Evolutionary conservation across 768 basidiomycete species (phyloP).

Genomic region (Serpula lacrymans): DNA sequence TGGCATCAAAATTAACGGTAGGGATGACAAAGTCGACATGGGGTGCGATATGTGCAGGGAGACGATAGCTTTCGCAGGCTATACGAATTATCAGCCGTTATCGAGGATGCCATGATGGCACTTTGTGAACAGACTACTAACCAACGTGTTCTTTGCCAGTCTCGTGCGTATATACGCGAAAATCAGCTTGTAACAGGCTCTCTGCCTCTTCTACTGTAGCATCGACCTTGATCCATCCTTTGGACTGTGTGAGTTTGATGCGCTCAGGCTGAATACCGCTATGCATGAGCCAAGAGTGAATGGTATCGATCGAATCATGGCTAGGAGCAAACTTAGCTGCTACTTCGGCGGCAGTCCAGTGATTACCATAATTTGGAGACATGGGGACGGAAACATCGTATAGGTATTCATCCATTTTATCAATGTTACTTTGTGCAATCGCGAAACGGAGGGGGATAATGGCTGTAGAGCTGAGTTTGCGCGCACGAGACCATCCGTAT

Average conservation of each 20-base stretch:
- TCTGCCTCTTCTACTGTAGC: slow-evolving; percentile 30
- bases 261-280: slow-evolving; percentile 22
- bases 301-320: slow-evolving; percentile 20
- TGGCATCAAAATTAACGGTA: slow-evolving; percentile 28
- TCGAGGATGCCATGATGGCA: not conserved
- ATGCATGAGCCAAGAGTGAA: slow-evolving; percentile 28
- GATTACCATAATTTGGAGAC: slow-evolving; percentile 31
- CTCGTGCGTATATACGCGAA: slow-evolving; percentile 28
- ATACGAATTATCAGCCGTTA: slow-evolving; percentile 1
- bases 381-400: slow-evolving; percentile 32
- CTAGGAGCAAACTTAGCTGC: slow-evolving; percentile 28
- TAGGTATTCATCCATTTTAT: slow-evolving; percentile 25
- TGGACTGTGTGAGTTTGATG: slow-evolving; percentile 17
- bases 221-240: slow-evolving; percentile 30
- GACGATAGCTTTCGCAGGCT: slow-evolving; percentile 28
- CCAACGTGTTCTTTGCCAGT: slow-evolving; percentile 27
- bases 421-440: slow-evolving; percentile 33
- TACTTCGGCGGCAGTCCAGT: slow-evolving; percentile 30
- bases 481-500: slow-evolving; percentile 32
- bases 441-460: slow-evolving; percentile 31
- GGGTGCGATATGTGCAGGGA: slow-evolving; percentile 24
- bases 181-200: slow-evolving; percentile 26
- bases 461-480: slow-evolving; percentile 28
- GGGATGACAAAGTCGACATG: slow-evolving; percentile 35
- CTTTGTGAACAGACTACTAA: slow-evolving; percentile 1